Conservation (phyloP, 2,329 filamentous ascomycete species). For the Arthrinium puccinioides region DNA sequence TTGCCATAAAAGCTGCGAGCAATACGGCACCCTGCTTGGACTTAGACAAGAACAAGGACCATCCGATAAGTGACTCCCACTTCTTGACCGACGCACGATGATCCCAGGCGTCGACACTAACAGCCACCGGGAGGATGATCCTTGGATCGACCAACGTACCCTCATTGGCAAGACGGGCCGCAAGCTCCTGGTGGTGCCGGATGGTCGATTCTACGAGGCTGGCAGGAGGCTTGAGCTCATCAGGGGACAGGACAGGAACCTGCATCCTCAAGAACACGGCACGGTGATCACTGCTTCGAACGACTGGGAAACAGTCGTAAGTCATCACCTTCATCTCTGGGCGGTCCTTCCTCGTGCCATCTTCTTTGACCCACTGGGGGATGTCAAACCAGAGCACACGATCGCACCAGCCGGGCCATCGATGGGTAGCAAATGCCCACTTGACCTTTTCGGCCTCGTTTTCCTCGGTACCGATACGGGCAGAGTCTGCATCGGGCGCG, state of each 20-base stretch:
- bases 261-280: slow-evolving; percentile 67
- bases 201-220: slow-evolving; percentile 7
- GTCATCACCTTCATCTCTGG: slow-evolving; percentile 43
- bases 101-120: slow-evolving; percentile 49
- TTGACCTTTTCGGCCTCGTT: slow-evolving; percentile 29
- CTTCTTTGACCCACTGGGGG: slow-evolving; percentile 40
- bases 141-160: slow-evolving; percentile 14
- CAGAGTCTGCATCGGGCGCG: slow-evolving; percentile 9
- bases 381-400: slow-evolving; percentile 71
- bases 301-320: slow-evolving; percentile 71
- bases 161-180: neutral
- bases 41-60: slow-evolving; percentile 47
- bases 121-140: slow-evolving; percentile 37
- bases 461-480: slow-evolving; percentile 12
- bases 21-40: slow-evolving; percentile 42
- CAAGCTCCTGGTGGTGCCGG: slow-evolving; percentile 2
- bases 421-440: slow-evolving; percentile 72
- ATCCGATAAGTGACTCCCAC: slow-evolving; percentile 33
- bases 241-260: slow-evolving; percentile 51
- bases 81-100: slow-evolving; percentile 29
- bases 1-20: slow-evolving; percentile 32
- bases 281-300: slow-evolving; percentile 81
- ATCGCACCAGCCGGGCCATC: slow-evolving; percentile 92
- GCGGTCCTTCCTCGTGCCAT: neutral
- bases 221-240: slow-evolving; percentile 28